Percentiles rank a stretch among this genome's conserved stretches.
Evolutionary conservation across 306 rosid genomes (phyloP).

Genomic region (Heteromeles arbutifolia): DNA sequence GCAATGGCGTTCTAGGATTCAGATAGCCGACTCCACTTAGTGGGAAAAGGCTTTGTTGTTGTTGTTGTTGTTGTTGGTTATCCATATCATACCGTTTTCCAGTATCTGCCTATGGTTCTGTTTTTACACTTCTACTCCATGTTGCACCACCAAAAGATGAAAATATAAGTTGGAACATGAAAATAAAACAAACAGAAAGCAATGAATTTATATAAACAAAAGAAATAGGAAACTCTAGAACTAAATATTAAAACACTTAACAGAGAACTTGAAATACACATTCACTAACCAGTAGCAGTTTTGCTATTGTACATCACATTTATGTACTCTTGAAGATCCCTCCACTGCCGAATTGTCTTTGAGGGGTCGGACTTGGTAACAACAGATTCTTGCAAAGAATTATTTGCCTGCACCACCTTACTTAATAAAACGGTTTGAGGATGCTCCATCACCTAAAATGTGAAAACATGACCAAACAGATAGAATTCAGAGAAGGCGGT

Average conservation of each 20-base stretch:
- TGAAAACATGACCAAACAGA: background rate
- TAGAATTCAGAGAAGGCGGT: background rate
- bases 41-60: too few species aligned
- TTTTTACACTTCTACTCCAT: background rate
- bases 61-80: too few species aligned
- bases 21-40: too few species aligned
- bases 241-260: background rate
- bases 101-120: background rate
- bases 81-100: background rate
- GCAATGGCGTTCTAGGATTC: too few species aligned
- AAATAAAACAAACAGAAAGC: too few species aligned
- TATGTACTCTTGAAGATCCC: conserved; percentile 78
- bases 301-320: conserved; percentile 68
- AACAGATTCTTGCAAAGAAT: conserved; percentile 44
- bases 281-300: conserved; percentile 50
- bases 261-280: background rate
- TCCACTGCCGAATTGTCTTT: conserved; percentile 48
- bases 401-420: conserved; percentile 69
- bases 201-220: too few species aligned
- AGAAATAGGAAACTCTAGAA: background rate
- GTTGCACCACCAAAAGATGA: background rate
- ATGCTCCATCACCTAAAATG: conserved; percentile 75
- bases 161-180: too few species aligned
- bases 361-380: conserved; percentile 36
- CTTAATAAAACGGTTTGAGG: conserved; percentile 72